Conservation (phyloP, 352 stramenopile genomes). For the Pythium rhizo-oryzae region DNA sequence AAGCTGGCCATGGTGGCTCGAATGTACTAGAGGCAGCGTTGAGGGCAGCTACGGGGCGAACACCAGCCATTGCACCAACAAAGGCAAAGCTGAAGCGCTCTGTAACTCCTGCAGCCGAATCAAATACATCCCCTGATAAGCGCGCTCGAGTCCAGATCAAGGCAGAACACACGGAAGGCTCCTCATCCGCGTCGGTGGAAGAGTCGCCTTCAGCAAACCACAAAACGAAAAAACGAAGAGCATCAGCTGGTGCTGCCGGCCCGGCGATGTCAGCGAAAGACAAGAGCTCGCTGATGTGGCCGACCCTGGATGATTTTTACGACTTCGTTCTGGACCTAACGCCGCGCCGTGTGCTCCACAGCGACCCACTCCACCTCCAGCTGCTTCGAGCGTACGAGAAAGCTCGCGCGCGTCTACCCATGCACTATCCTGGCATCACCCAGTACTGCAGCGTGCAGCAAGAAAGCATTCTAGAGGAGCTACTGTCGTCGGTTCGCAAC, state of each 20-base stretch:
- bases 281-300: slow-evolving; percentile 72
- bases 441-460: slow-evolving; percentile 64
- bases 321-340: slow-evolving; percentile 71
- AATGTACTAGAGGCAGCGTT: slow-evolving; percentile 69
- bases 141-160: background rate
- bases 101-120: background rate
- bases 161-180: background rate
- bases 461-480: slow-evolving; percentile 73
- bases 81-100: background rate
- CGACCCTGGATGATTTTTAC: slow-evolving; percentile 75
- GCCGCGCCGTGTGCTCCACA: slow-evolving; percentile 44
- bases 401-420: slow-evolving; percentile 35
- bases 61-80: background rate
- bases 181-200: background rate
- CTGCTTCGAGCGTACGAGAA: slow-evolving; percentile 32
- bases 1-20: slow-evolving; percentile 16
- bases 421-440: slow-evolving; percentile 46
- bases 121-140: slow-evolving; percentile 2
- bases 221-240: slow-evolving; percentile 18
- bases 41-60: slow-evolving; percentile 23
- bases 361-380: slow-evolving; percentile 31
- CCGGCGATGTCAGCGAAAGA: slow-evolving; percentile 19
- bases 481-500: slow-evolving; percentile 59
- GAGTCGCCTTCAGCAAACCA: background rate
- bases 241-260: background rate